Conservation (phyloP, 2,329 filamentous ascomycete genomes). For the Monosporascus sp. region DNA sequence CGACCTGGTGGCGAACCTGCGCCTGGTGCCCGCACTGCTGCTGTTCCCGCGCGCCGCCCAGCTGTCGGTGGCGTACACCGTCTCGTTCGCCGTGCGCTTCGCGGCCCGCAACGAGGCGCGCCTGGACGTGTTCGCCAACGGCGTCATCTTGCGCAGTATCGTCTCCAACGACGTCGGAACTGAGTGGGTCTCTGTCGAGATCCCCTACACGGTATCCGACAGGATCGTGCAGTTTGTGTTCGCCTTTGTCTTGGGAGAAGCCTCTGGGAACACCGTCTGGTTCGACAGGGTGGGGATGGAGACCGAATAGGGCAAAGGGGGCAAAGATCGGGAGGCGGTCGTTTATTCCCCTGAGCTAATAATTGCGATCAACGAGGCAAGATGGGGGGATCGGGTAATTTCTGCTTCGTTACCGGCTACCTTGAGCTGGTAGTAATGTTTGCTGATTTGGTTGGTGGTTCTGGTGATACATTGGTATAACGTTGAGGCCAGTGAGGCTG, state of each 20-base stretch:
- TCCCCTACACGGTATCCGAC: conserved; percentile 40
- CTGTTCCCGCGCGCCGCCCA: conserved; percentile 3
- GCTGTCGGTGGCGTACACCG: conserved; percentile 4
- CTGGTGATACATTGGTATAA: too few species aligned
- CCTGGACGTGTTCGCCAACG: conserved; percentile 31
- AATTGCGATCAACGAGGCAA: too few species aligned
- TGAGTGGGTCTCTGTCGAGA: conserved; percentile 31
- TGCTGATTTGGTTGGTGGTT: too few species aligned
- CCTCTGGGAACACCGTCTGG: conserved; percentile 12
- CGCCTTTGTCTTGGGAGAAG: conserved; percentile 12
- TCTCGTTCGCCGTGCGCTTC: conserved; percentile 18
- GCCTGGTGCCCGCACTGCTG: conserved; percentile 13
- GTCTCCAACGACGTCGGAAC: conserved; percentile 28
- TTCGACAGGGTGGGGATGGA: conserved; percentile 15
- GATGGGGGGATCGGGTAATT: not conserved
- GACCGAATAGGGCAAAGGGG: too few species aligned
- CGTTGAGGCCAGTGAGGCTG: too few species aligned
- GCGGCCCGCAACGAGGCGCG: conserved; percentile 27
- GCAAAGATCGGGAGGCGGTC: too few species aligned
- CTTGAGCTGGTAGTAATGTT: too few species aligned
- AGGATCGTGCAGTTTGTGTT: conserved; percentile 17
- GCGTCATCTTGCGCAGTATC: conserved; percentile 35
- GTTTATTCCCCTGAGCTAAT: too few species aligned
- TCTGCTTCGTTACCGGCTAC: too few species aligned
- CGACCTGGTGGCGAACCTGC: conserved; percentile 17